Conservation (phyloP, 2,329 filamentous ascomycete species). For the Fusarium burgessii region DNA sequence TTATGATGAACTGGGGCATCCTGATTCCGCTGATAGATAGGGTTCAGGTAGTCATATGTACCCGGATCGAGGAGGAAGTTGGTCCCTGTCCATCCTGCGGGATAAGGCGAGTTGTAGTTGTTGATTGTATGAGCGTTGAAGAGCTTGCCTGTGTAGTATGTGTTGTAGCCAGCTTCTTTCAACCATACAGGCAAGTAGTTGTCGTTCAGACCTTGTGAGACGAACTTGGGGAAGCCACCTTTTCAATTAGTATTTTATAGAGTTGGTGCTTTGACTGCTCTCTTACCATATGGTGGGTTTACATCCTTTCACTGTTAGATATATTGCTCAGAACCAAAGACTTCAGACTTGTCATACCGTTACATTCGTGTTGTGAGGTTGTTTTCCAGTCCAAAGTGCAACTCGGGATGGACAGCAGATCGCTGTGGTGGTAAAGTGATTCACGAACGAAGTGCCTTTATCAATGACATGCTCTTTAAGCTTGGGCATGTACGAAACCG, state of each 20-base stretch:
- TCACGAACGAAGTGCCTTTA: slow-evolving; percentile 69
- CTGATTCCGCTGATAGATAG: slow-evolving; percentile 61
- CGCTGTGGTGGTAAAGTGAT: slow-evolving; percentile 75
- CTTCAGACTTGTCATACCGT: slow-evolving; percentile 54
- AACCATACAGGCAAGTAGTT: slow-evolving; percentile 78
- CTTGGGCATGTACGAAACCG: slow-evolving; percentile 70
- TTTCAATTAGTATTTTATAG: neutral
- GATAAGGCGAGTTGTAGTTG: slow-evolving; percentile 70
- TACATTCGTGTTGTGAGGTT: slow-evolving; percentile 78
- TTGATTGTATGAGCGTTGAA: slow-evolving; percentile 72
- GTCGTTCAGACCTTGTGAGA: slow-evolving; percentile 72
- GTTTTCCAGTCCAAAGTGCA: slow-evolving; percentile 72
- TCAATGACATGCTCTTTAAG: slow-evolving; percentile 67
- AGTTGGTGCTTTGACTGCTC: neutral
- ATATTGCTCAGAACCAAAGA: no score
- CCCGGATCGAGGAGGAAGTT: slow-evolving; percentile 54
- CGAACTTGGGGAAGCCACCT: slow-evolving; percentile 72
- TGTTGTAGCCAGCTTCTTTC: slow-evolving; percentile 75
- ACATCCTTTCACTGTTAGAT: neutral
- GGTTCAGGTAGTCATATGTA: slow-evolving; percentile 60
- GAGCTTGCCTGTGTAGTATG: slow-evolving; percentile 80
- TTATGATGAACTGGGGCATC: slow-evolving; percentile 47
- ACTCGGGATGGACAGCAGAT: slow-evolving; percentile 77
- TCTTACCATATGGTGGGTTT: neutral
- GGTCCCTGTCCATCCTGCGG: slow-evolving; percentile 67